Conservation (phyloP, 495 filamentous ascomycete genomes). For the Chaetomium fimeti region DNA sequence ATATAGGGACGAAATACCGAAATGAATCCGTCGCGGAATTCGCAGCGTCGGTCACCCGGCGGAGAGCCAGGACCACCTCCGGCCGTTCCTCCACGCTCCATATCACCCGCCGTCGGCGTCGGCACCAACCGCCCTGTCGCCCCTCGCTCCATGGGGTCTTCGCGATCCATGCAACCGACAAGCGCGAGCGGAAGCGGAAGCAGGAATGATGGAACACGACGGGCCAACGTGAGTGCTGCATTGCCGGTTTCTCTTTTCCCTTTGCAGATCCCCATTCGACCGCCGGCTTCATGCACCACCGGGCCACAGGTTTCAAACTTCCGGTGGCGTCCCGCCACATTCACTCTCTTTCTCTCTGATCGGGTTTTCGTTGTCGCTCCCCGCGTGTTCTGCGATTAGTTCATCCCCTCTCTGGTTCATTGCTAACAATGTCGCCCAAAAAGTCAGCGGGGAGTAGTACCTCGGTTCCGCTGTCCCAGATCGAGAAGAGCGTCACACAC, state of each 20-base stretch:
- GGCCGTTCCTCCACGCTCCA: slow-evolving; percentile 42
- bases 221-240: slow-evolving; percentile 51
- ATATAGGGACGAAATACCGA: background rate
- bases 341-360: background rate
- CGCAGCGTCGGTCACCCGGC: slow-evolving; percentile 52
- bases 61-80: slow-evolving; percentile 47
- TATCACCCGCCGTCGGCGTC: slow-evolving; percentile 43
- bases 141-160: slow-evolving; percentile 48
- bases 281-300: slow-evolving; percentile 19
- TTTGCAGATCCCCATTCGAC: slow-evolving; percentile 29
- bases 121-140: slow-evolving; percentile 39
- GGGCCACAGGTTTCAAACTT: slow-evolving; percentile 1
- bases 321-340: background rate
- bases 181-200: slow-evolving; percentile 34
- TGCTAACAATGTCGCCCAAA: slow-evolving; percentile 25
- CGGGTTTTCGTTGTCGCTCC: background rate
- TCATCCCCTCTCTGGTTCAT: background rate
- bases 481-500: slow-evolving; percentile 98
- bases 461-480: slow-evolving; percentile 69
- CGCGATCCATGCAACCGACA: slow-evolving; percentile 28
- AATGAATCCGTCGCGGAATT: slow-evolving; percentile 44
- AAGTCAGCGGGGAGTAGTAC: slow-evolving; percentile 45
- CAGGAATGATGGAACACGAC: slow-evolving; percentile 38
- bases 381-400: background rate
- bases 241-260: slow-evolving; percentile 19